Evolutionary conservation across 2,329 filamentous ascomycete species (phyloP), one percentile per base, ranked within the genome.

Genomic region (Pseudogymnoascus sp.): DNA sequence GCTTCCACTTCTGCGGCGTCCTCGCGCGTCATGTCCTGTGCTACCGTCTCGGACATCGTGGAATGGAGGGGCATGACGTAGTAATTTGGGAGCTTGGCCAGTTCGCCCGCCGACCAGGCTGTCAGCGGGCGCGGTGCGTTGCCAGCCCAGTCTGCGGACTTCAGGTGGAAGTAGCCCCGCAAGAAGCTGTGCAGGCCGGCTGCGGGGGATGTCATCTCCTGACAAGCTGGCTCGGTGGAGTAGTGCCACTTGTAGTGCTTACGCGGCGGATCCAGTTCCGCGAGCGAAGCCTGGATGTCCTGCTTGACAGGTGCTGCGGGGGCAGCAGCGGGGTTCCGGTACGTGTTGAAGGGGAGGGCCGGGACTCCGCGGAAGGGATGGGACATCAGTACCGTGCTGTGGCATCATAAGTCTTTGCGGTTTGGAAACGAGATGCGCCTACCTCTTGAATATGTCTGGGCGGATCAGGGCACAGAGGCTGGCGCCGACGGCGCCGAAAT

Each of bases 161-260:
- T 90, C 59, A 90, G 77, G 69, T 89, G 82, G 66, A 89, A 84
- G 70, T 89, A 90, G 2, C 87, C 86, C 9, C 86, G 79, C 1
- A 89, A 75, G 65, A 88, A 89, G 0, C 73, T 72, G n/a, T 80
- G 77, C 11, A 89, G 75, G 2, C 83, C 82, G 64, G 83, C 79
- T 0, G 74, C 68, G 0, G 80, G 78, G 29, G 76, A 69, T 21
- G 74, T 70, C 80, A 82, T 83, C 33, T 83, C 77, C 1, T 65
- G 35, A 0, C 77, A 77, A 0, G 83, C 83, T 1, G 70, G 64
- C 0, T 77, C 60, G 1, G 78, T 80, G 2, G 82, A 82, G 68
- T 86, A 86, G 72, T 86, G 88, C 81, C 81, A 87, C 72, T 88
- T 87, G 77, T 89, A 90, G 71, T 89, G 86, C 71, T 89, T 89